Base-by-base conservation (phyloP, 768 basidiomycete species). In the Rhizopogon vinicolor region DNA sequence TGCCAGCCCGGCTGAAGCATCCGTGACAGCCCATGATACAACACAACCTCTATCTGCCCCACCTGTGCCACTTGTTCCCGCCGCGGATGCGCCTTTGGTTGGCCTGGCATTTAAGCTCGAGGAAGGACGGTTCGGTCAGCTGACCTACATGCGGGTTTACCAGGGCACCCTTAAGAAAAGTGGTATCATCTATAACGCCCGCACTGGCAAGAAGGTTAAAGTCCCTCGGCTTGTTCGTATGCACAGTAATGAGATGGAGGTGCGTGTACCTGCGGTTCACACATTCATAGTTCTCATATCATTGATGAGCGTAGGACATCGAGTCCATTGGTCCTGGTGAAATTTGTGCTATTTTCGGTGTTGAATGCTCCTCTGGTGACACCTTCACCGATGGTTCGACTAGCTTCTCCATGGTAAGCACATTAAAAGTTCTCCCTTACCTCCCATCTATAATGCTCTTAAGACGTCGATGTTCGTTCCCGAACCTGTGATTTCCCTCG, bases 221-320 rank as follows among this genome's bases (percentile, higher is more conserved):
- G 91, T 99, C 10, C 95, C 97, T 2, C 81, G 95, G 40, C 75
- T 99, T 60, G 97, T 98, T 55, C 83, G 93, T 56, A 96, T 99
- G 97, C 97, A 99, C 71, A 91, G 89, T 70, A 91, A 98, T 60
- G 96, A 99, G 72, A 98, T 98, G 97, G 97, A 99, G 84, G 91
- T 91, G 50, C 39, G 80, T 66, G 3, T 7, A 5, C 42, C 52
- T 39, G 28, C 28, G 29, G 2, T 37, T 5, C 55, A 46, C 33
- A 14, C 16, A 29, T 8, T 50, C 35, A n/a, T 40, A 45, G 37
- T 42, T 13, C 41, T 29, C 28, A 35, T 3, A 10, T 25, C 53
- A 14, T 58, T 28, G 44, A 4, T n/a, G 29, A 46, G 33, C 51
- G 8, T 59, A 92, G 91, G 96, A 99, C 63, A 87, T 99, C 54